phyloP scores from a whole-genome alignment of 306 rosid genomes.

The Castanea crenata region DNA sequence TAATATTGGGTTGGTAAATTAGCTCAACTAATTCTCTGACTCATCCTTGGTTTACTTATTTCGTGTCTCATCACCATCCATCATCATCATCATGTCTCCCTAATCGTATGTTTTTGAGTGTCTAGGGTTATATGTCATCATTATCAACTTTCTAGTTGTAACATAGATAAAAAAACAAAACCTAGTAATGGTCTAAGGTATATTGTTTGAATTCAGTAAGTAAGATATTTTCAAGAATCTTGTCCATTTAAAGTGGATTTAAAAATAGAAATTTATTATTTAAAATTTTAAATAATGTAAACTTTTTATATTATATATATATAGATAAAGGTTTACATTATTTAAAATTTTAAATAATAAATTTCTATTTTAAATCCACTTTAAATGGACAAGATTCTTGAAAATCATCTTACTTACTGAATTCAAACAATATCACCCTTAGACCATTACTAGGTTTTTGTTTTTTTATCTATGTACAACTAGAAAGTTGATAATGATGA shows the following conservation, averaged over 20 bases:
- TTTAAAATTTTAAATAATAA: no score
- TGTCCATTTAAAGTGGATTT: no score
- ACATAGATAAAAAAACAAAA: background rate
- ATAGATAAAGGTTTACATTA: no score
- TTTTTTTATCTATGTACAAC: background rate
- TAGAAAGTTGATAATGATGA: background rate
- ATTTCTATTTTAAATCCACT: no score
- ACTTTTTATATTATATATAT: no score
- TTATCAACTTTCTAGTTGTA: background rate
- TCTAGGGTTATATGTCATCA: background rate
- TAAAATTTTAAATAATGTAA: no score
- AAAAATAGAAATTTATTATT: no score
- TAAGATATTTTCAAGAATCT: background rate
- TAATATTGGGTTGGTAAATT: slow-evolving; percentile 17
- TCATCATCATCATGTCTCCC: background rate
- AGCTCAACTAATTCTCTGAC: slow-evolving; percentile 37
- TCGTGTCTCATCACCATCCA: slow-evolving; percentile 30
- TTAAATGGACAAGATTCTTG: no score
- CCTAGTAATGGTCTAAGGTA: background rate
- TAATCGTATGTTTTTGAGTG: background rate
- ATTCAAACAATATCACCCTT: background rate
- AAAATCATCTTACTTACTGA: background rate
- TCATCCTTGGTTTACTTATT: slow-evolving; percentile 21
- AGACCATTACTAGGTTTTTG: background rate
- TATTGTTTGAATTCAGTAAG: no score